phyloP scores from a whole-genome alignment of 768 basidiomycete species.

The Kwoniella sp. region DNA sequence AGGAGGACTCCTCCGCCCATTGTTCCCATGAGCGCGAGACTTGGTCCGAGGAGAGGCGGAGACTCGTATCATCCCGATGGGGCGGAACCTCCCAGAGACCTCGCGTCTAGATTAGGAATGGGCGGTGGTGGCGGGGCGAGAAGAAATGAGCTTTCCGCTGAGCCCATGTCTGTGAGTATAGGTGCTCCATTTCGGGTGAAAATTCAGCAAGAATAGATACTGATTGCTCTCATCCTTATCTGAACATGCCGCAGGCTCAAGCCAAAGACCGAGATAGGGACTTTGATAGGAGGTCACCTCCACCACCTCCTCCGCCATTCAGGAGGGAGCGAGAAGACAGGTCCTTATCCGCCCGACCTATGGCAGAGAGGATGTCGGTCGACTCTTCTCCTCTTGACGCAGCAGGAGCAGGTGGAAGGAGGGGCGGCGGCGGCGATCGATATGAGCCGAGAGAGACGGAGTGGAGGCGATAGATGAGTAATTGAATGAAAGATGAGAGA shows the following conservation, averaged over 20 bases:
- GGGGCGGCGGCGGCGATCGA: background rate
- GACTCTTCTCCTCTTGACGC: background rate
- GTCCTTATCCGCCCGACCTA: background rate
- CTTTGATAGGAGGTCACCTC: slow-evolving; percentile 8
- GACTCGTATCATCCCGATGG: slow-evolving; percentile 2
- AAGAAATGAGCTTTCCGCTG: slow-evolving; percentile 13
- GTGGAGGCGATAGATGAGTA: slow-evolving; percentile 1
- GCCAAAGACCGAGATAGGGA: slow-evolving; percentile 3
- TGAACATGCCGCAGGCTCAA: background rate
- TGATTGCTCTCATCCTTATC: no score
- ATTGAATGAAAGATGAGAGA: background rate
- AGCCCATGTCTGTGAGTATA: slow-evolving; percentile 23
- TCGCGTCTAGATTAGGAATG: background rate
- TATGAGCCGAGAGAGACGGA: slow-evolving; percentile 2
- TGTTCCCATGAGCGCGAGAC: background rate
- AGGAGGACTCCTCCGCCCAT: background rate
- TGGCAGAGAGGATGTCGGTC: slow-evolving; percentile 24
- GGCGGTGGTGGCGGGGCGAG: slow-evolving; percentile 2
- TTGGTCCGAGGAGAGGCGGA: slow-evolving; percentile 9
- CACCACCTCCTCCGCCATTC: background rate
- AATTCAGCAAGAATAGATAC: no score
- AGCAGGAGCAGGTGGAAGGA: background rate
- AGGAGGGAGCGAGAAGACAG: background rate
- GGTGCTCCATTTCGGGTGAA: background rate
- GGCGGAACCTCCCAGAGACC: slow-evolving; percentile 3